Evolutionary conservation across 2,329 filamentous ascomycete species (phyloP), one percentile per base, ranked within the genome.

Genomic region (Sordariomycetes sp.): DNA sequence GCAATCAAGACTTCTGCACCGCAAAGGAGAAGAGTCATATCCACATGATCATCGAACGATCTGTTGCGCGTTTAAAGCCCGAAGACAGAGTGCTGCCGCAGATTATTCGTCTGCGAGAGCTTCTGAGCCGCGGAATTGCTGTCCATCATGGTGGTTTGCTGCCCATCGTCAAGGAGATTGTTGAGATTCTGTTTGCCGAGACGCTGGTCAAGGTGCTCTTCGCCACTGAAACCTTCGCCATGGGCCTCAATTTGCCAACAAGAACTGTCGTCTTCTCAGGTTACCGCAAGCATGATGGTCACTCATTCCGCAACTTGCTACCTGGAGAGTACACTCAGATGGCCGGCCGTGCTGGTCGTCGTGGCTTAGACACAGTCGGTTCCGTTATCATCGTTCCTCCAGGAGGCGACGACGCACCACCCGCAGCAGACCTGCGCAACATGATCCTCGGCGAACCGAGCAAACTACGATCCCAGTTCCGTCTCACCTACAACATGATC

Each of bases 401-500:
- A 1, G 86, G 75, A 2, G 61, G 82, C 12, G 86, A 93, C 42
- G 87, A 96, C 60, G 87, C 88, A 14, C 92, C 92, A 3, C 85
- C 88, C 3, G 86, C 86, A 32, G 75, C 72, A 21, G 79, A 90
- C 36, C 64, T 98, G 35, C 76, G 86, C 38, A 84, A 86, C 50
- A 96, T 98, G 86, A 95, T 98, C 43, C 71, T 96, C 4, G 92
- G 92, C 34, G 85, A 94, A 49, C 90, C 92, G 21, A 94, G 87
- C 18, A 96, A 96, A 61, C 72, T 98, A 32, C 78, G 87, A 30
- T 96, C 90, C 6, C 92, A 98, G 52, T 98, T 98, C 68, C 78
- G 92, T 40, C 68, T 98, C 31, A 98, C 93, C 0, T 98, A 98
- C 67, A 98, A 96, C 61, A 98, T 98, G 92, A 98, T 98, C 40